Conservation (phyloP, 768 basidiomycete species). For the Albatrellus ellisii region DNA sequence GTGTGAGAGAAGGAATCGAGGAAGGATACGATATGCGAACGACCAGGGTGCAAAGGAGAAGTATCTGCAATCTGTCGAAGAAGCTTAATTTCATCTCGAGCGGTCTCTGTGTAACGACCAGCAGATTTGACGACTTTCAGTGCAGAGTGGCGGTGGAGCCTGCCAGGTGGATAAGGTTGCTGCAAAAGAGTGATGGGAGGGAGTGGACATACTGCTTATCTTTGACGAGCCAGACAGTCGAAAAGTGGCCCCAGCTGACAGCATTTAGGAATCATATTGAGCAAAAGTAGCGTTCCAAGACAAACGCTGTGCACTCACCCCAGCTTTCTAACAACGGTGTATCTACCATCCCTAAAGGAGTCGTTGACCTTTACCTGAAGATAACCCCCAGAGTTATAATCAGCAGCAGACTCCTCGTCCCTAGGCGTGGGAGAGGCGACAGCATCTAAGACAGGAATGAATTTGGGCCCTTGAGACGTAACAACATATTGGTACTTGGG, state of each 20-base stretch:
- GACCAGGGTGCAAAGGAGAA: conserved; percentile 68
- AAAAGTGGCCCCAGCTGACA: conserved; percentile 85
- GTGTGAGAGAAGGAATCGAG: conserved; percentile 81
- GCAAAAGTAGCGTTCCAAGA: background rate
- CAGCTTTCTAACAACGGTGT: conserved; percentile 79
- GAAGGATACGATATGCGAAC: conserved; percentile 74
- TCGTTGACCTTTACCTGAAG: conserved; percentile 52
- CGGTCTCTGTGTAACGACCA: conserved; percentile 90
- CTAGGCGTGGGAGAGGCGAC: conserved; percentile 47
- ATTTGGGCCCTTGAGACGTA: conserved; percentile 51
- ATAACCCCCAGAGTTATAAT: conserved; percentile 76
- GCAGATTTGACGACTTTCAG: conserved; percentile 95
- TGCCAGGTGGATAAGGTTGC: conserved; percentile 18
- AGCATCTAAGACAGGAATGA: conserved; percentile 30
- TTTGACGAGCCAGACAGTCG: conserved; percentile 86
- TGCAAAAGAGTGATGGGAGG: background rate
- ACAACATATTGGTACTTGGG: conserved; percentile 69
- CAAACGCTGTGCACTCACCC: conserved; percentile 35
- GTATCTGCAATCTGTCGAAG: conserved; percentile 60
- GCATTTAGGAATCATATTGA: conserved; percentile 11
- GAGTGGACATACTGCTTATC: conserved; percentile 48
- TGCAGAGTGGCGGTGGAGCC: conserved; percentile 67
- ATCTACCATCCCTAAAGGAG: conserved; percentile 72
- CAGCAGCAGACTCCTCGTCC: conserved; percentile 75
- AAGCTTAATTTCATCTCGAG: conserved; percentile 91